Evolutionary conservation across 2,329 filamentous ascomycete genomes (phyloP).

Genomic region (Amesomyces nigricolor): DNA sequence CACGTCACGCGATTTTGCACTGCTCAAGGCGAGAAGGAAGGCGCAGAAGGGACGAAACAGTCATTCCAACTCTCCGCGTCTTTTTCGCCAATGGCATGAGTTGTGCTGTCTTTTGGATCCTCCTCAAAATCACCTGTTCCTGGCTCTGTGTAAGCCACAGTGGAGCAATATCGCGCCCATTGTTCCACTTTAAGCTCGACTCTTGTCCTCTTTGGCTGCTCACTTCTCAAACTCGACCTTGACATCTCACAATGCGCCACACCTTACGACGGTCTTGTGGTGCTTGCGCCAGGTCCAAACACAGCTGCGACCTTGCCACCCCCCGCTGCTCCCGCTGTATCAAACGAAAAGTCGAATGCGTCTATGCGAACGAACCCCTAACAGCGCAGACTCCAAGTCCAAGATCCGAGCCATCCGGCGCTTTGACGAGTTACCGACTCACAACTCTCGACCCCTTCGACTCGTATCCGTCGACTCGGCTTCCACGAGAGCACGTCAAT

Average conservation of each 20-base stretch:
- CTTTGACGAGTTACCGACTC: conserved; percentile 28
- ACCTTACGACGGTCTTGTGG: conserved; percentile 54
- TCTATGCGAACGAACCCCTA: conserved; percentile 50
- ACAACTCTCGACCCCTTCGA: conserved; percentile 50
- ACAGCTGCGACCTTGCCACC: conserved; percentile 49
- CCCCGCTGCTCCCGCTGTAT: conserved; percentile 51
- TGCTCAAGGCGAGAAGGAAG: too few relatives aligned
- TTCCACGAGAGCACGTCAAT: conserved; percentile 46
- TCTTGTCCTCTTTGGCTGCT: not conserved
- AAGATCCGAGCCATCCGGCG: conserved; percentile 2
- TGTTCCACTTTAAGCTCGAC: not conserved
- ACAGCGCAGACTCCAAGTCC: conserved; percentile 23
- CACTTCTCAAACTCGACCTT: not conserved
- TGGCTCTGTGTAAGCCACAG: not conserved
- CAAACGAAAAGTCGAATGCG: conserved; percentile 42
- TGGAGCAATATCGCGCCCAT: too few relatives aligned
- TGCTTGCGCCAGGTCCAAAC: conserved; percentile 51
- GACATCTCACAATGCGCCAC: conserved; percentile 39
- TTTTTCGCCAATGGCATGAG: too few relatives aligned
- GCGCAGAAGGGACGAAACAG: too few relatives aligned
- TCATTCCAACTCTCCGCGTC: too few relatives aligned
- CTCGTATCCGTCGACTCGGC: conserved; percentile 48
- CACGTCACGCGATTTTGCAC: too few relatives aligned
- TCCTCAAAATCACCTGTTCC: not conserved
- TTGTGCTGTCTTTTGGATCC: too few relatives aligned